Conservation (phyloP, 2,329 filamentous ascomycete genomes). For the Colletotrichum caudatum region DNA sequence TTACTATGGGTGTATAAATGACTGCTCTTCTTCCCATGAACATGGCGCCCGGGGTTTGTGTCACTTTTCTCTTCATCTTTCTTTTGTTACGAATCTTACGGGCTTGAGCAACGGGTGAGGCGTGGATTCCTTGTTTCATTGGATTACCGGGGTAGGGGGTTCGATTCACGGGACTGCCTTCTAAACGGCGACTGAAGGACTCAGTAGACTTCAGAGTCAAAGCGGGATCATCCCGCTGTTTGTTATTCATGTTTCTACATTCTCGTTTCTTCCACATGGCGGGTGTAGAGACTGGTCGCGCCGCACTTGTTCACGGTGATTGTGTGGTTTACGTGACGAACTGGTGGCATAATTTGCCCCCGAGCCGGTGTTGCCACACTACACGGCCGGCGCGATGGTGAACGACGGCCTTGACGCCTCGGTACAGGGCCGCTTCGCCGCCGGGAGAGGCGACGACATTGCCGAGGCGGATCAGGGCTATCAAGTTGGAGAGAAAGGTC, state of each 20-base stretch:
- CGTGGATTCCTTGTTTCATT: slow-evolving; percentile 13
- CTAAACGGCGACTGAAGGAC: slow-evolving; percentile 29
- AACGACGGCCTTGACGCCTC: no score
- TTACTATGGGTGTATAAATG: slow-evolving; percentile 89
- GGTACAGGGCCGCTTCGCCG: no score
- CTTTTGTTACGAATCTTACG: neutral
- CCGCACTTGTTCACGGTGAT: neutral
- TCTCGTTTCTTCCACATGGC: neutral
- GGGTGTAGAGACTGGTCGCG: no score
- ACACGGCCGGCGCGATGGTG: no score
- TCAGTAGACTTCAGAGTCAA: slow-evolving; percentile 35
- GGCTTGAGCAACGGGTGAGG: slow-evolving; percentile 1
- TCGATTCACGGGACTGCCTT: slow-evolving; percentile 26
- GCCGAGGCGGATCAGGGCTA: no score
- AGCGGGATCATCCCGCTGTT: slow-evolving; percentile 1
- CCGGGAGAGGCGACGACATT: no score
- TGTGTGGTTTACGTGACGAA: neutral
- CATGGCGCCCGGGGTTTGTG: neutral
- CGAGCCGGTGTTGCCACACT: no score
- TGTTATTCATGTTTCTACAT: neutral
- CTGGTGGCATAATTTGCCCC: neutral
- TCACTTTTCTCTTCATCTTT: neutral
- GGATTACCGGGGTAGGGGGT: slow-evolving; percentile 18
- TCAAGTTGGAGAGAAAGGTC: no score
- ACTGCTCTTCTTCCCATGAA: neutral